Conservation (phyloP, 2,329 filamentous ascomycete genomes). For the Xylaria sp. region DNA sequence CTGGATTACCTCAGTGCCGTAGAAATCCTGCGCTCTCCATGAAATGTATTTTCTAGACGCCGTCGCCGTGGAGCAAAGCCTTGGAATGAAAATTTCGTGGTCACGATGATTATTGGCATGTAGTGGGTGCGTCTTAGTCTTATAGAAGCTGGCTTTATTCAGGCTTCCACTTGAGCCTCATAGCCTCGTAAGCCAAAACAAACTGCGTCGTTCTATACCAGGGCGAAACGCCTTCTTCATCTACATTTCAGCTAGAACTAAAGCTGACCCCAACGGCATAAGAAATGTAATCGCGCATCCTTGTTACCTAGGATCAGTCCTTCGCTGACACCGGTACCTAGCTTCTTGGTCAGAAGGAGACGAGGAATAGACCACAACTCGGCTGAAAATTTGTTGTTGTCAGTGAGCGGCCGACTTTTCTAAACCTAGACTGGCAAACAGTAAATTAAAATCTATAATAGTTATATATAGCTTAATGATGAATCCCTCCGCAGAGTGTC, state of each 20-base stretch:
- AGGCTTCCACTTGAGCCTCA: conserved; percentile 11
- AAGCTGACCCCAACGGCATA: background rate
- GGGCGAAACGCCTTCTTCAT: background rate
- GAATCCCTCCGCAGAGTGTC: too few species aligned
- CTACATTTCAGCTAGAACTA: conserved; percentile 5
- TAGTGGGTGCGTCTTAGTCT: background rate
- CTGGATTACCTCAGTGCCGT: background rate
- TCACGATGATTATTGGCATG: background rate
- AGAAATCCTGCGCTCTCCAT: background rate
- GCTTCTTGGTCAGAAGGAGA: too few species aligned
- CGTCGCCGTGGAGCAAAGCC: background rate
- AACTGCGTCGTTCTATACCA: background rate
- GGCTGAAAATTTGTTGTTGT: background rate
- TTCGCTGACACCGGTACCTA: background rate
- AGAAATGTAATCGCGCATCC: background rate
- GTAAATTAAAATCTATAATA: too few species aligned
- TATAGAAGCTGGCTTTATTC: background rate
- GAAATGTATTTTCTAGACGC: background rate
- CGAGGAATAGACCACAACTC: background rate
- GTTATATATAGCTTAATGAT: too few species aligned
- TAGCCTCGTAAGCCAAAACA: background rate
- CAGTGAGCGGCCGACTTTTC: background rate
- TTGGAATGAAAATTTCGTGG: background rate
- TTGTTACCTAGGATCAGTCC: background rate
- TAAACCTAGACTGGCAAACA: too few species aligned